phyloP scores from a whole-genome alignment of 441 rosid genomes.

The Populus tomentosa region DNA sequence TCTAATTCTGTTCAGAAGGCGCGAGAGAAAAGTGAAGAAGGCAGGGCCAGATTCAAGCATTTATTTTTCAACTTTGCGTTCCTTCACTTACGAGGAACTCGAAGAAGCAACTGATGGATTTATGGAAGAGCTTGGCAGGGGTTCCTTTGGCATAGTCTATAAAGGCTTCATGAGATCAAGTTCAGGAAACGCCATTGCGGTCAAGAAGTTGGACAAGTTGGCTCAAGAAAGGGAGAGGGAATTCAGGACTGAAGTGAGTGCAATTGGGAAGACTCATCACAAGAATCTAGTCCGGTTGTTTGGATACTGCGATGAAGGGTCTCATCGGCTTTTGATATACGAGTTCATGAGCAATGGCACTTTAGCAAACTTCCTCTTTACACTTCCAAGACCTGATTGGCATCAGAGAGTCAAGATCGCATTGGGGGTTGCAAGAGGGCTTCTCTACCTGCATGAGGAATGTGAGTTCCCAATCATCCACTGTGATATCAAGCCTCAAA shows the following conservation, averaged over 20 bases:
- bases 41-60: background rate
- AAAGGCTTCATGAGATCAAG: conserved; percentile 5
- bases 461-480: conserved; percentile 20
- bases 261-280: conserved; percentile 16
- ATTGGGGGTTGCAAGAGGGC: conserved; percentile 18
- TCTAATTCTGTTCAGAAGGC: background rate
- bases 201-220: conserved; percentile 16
- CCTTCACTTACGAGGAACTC: conserved; percentile 10
- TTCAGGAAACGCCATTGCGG: conserved; percentile 4
- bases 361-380: conserved; percentile 11
- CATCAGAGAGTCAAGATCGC: conserved; percentile 9
- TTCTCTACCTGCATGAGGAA: conserved; percentile 16
- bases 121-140: conserved; percentile 16
- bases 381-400: conserved; percentile 11
- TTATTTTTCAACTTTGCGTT: conserved; percentile 5
- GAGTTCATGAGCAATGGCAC: conserved; percentile 18
- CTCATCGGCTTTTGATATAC: conserved; percentile 5
- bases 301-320: conserved; percentile 15
- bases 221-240: conserved; percentile 5
- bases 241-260: conserved; percentile 17
- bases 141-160: conserved; percentile 18
- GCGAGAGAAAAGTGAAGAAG: background rate
- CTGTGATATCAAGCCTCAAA: conserved; percentile 24
- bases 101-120: conserved; percentile 7
- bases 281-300: conserved; percentile 16